Evolutionary conservation across 2,329 filamentous ascomycete genomes (phyloP), one percentile per base, ranked within the genome.

Genomic region (Stylonectria norvegica): DNA sequence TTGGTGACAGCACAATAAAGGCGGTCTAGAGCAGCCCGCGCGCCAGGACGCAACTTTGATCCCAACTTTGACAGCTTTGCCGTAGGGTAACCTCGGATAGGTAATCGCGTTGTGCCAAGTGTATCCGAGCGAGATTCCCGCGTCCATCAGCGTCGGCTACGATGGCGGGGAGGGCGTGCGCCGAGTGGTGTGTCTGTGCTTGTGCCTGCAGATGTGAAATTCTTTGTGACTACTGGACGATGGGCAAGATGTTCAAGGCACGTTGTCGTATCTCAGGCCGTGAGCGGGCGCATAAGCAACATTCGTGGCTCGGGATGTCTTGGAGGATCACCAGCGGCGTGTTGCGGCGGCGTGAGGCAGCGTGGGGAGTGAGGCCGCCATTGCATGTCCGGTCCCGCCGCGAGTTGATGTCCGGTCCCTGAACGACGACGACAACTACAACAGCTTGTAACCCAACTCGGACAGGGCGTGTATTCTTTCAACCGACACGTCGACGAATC

Each of bases 281-380:
- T 66, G 74, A 46, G 81, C 81, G 3, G 83, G 83, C 1, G 77
- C 76, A 4, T 86, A 83, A n/a, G n/a, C n/a, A n/a, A n/a, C n/a
- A n/a, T n/a, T n/a, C n/a, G n/a, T n/a, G n/a, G n/a, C n/a, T n/a
- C n/a, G n/a, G n/a, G n/a, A n/a, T n/a, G n/a, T n/a, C n/a, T n/a
- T n/a, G n/a, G n/a, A n/a, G n/a, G n/a, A n/a, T n/a, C 58, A 67
- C 77, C 51, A 86, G 85, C 59, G 83, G 82, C 3, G 74, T 12
- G 63, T 85, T 33, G 62, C 85, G 6, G 68, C 78, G 0, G 83
- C 86, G 57, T 82, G 82, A 34, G 82, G 81, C 2, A 69, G 80
- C 42, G 56, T 86, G 34, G 68, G 68, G 19, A 72, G n/a, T 10
- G 27, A 9, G n/a, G 27, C 17, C 16, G 30, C 30, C 15, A 32